Evolutionary conservation across 345 rosid species (phyloP), one percentile per base, ranked within the genome.

Genomic region (Carallia brachiata): DNA sequence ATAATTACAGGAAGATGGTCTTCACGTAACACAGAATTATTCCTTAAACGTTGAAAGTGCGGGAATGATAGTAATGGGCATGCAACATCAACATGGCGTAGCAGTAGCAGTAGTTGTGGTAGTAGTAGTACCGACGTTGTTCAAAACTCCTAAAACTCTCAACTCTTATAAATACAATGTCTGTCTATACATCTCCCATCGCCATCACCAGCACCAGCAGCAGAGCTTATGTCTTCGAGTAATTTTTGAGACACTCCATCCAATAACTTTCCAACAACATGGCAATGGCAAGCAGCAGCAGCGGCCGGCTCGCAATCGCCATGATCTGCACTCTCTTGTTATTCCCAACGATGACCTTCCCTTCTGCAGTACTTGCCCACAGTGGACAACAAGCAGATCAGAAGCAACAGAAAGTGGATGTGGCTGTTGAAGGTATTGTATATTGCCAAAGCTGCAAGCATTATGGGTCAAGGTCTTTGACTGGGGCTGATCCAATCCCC

Each of bases 371-470:
- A 18, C 32, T 72, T 2, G 67, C 86, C 18, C 18, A 81, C 67
- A 32, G 81, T 73, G 28, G 44, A 68, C 27, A 28, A 32, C 34
- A 32, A 32, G 52, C 17, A n/a, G 83, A 56, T 23, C 23, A 23
- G 23, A 23, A 23, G 23, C 23, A 23, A 47, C 28, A 50, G 79
- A 70, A 76, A 53, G 70, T 73, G 32, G 87, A 82, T 28, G 90
- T 88, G 4, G 86, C 78, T 28, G 86, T 93, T 8, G 97, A 91
- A 81, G 98, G 97, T 58, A 83, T 84, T 77, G 96, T 93, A 31
- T 93, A 91, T 60, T 91, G 96, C 77, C 98, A 93, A 74, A 73
- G 88, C 75, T 91, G 97, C 66, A 77, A 84, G 30, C 62, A 81
- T 28, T 78, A 13, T 53, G 94, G 96, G 10, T 78, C 92, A 18